A percentile compares a stretch with the other conserved stretches of the same genome.
These are phyloP conservation scores for Porcisia deanei DNA, from an alignment of 208 protist species.

Conservation along the genomic window DNA sequence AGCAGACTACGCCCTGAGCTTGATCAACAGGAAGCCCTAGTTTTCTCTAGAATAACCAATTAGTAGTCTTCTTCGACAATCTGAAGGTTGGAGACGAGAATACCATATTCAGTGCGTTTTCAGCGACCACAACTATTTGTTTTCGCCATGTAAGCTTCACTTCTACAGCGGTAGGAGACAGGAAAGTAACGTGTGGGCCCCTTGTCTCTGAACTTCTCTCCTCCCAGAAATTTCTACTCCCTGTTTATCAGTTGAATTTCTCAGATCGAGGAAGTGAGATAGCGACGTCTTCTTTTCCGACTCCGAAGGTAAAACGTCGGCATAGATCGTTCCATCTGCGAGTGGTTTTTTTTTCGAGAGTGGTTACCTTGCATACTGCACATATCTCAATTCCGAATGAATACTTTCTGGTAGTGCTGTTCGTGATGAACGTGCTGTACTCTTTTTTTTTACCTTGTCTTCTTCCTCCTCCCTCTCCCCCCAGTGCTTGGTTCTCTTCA, in stretches of 20 bases:
- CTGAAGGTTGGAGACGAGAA: neutral
- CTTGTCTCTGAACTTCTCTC: neutral
- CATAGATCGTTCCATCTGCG: neutral
- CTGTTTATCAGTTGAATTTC: neutral
- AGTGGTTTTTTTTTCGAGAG: neutral
- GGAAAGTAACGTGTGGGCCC: neutral
- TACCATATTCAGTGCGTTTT: neutral
- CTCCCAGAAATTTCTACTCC: too few relatives aligned
- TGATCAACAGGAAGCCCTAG: neutral
- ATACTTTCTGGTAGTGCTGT: neutral
- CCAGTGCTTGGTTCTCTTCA: neutral
- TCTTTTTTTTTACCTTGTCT: neutral
- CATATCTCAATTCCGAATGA: neutral
- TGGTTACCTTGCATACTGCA: neutral
- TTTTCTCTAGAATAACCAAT: conserved; percentile 19
- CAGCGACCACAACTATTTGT: neutral
- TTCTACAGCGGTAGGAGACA: neutral
- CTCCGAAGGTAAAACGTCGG: neutral
- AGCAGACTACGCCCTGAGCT: neutral
- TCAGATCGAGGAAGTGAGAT: neutral
- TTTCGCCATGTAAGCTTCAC: neutral
- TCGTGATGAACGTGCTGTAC: neutral
- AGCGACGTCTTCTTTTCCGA: neutral
- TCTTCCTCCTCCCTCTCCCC: neutral
- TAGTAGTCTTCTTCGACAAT: conserved; percentile 15